Conservation (phyloP, 345 rosid genomes). For the Physaria fendleri region DNA sequence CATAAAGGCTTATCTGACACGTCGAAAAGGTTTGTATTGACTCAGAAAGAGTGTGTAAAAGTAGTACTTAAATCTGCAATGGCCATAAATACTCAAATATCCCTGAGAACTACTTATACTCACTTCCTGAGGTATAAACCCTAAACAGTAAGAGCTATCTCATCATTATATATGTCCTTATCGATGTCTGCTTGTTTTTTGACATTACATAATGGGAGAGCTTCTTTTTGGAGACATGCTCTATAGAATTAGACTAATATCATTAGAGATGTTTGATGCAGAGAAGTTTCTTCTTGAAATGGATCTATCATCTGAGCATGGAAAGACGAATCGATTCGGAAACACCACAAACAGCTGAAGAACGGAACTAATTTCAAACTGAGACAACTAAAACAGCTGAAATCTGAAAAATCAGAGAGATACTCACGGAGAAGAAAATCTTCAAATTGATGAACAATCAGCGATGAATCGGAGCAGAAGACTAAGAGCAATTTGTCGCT, state of each 20-base stretch:
- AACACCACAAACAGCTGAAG: too few relatives aligned
- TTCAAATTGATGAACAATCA: too few relatives aligned
- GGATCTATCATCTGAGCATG: constrained; percentile 74
- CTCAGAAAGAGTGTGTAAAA: constrained; percentile 74
- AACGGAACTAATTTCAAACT: too few relatives aligned
- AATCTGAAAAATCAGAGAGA: too few relatives aligned
- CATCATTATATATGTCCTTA: not conserved
- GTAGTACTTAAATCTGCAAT: constrained; percentile 78
- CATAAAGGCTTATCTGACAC: constrained; percentile 60
- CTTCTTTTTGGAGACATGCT: constrained; percentile 68
- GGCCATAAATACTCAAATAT: constrained; percentile 79
- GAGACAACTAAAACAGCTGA: too few relatives aligned
- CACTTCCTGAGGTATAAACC: constrained; percentile 67
- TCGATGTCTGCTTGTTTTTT: not conserved
- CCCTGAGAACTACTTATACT: constrained; percentile 79
- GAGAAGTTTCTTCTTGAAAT: constrained; percentile 59
- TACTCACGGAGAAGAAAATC: too few relatives aligned
- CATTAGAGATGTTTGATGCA: constrained; percentile 66
- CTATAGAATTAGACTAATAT: constrained; percentile 56
- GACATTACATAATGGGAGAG: constrained; percentile 56
- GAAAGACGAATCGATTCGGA: too few relatives aligned
- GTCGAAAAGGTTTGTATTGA: constrained; percentile 57
- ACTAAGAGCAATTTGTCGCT: too few relatives aligned
- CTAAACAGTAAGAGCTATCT: not conserved
- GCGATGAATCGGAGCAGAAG: too few relatives aligned